Base-by-base conservation (phyloP, 139 green algal genomes). In the Bryopsis sp. region DNA sequence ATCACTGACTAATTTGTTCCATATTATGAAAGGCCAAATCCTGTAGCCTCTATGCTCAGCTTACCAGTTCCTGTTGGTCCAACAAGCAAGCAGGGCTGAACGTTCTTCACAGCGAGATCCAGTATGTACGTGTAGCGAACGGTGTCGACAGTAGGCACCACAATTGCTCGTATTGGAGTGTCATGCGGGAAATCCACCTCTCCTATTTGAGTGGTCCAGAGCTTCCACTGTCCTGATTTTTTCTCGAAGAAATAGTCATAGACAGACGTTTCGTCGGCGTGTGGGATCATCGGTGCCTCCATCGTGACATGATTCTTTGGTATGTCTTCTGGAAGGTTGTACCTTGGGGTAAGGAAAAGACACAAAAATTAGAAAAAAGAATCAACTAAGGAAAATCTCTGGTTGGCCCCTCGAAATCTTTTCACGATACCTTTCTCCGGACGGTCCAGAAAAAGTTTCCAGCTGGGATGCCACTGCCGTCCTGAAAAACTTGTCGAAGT, bases 111-210 rank as follows among this genome's bases (percentile, higher is more conserved):
- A n/a, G n/a, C n/a, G n/a, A n/a, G n/a, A n/a, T n/a, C n/a, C n/a
- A n/a, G n/a, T n/a, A n/a, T 64, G 59, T 81, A 74, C 48, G 72
- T 73, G 70, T 75, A 84, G 31, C 76, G 47, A 22, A 78, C 78
- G 2, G 79, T 88, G 70, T 91, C 85, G 8, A 79, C 58, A 3
- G 83, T 87, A 8, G 81, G 85, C 5, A 91, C 74, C 72, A 91
- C 88, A 71, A 89, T 88, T 32, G 76, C 58, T 32, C 75, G 77
- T 69, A 81, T 78, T 54, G 68, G 32, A 3, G 76, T 35, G 39
- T 58, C 61, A 58, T 74, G 67, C 38, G 76, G 76, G 7, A 76
- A 47, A 37, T 63, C 43, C 3, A 26, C 70, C 0, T 63, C 68
- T 67, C 71, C 68, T 22, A 84, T 76, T 2, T 77, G 60, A 26